Base-by-base conservation (phyloP, 768 basidiomycete species). In the Amylocystis lapponica region DNA sequence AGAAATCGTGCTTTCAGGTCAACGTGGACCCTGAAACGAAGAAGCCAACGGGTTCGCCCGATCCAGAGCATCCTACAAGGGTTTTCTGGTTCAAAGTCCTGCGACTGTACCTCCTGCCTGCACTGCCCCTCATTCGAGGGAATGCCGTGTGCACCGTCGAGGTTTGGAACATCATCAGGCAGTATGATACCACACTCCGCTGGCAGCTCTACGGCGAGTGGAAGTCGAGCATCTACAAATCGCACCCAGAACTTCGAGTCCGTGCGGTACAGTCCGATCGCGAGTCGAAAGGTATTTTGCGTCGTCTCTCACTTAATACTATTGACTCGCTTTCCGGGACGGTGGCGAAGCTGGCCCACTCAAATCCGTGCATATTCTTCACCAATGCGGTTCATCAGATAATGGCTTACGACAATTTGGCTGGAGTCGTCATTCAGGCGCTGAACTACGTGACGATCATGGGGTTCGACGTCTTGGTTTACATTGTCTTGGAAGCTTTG, bases 191-290 rank as follows among this genome's bases (percentile, higher is more conserved):
- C 41, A 78, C 82, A 5, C 68, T 76, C 19, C 88, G 96, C 8
- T 99, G 92, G 85, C 76, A 74, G 36, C 70, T 99, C 25, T 99
- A 99, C 56, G 96, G 93, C 31, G 94, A 97, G 67, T 98, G 96
- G 96, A 86, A 85, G 62, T 70, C 78, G 27, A 67, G 67, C 35
- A 73, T 68, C 17, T 90, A 92, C 63, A 74, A 74, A 47, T 79
- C 78, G 13, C 81, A 92, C 65, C 79, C 88, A 16, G 86, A 88
- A 58, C 74, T 95, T 33, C 76, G 76, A 23, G 78, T 92, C 39
- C 87, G 86, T 30, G 70, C 79, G 45, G 83, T 86, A 5, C 86
- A 94, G 56, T 86, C 87, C 30, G 86, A 93, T 41, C 72, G 86
- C 26, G 91, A 96, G 56, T 80, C 88, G 13, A 96, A 96, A 58